phyloP scores from a whole-genome alignment of 306 rosid species.

The Gastrolobium villosum region DNA sequence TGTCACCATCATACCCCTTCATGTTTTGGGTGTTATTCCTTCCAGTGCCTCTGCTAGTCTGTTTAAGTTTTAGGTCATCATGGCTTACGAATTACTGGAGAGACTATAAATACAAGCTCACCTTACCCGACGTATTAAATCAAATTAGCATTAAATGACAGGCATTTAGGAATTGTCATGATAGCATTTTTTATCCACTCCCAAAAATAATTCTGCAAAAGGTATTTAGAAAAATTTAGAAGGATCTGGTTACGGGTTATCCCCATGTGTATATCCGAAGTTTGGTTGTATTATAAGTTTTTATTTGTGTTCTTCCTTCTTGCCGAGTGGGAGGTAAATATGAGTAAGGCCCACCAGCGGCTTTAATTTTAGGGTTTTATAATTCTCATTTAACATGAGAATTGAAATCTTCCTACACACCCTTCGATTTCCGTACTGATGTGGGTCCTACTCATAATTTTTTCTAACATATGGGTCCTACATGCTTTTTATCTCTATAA shows the following conservation, averaged over 20 bases:
- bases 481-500: too few species aligned
- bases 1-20: constrained; percentile 23
- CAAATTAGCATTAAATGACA: constrained; percentile 22
- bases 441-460: too few species aligned
- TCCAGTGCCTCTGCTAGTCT: background rate
- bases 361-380: too few species aligned
- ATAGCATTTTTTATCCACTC: constrained; percentile 15
- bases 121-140: background rate
- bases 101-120: background rate
- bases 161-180: constrained; percentile 1
- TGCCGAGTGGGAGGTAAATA: background rate
- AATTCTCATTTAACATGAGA: too few species aligned
- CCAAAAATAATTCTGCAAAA: background rate
- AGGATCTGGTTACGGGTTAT: background rate
- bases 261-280: background rate
- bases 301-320: background rate
- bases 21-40: constrained; percentile 35
- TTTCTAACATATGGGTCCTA: too few species aligned
- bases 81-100: constrained; percentile 12
- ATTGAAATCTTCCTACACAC: too few species aligned
- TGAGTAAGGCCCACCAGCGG: too few species aligned
- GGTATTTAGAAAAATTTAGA: background rate
- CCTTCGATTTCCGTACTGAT: too few species aligned
- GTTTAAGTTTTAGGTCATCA: background rate
- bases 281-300: background rate